Percentiles rank a stretch among this genome's conserved stretches.
phyloP scores from a whole-genome alignment of 1,139 yeast genomes.

The Kurtzmaniella quercitrusa region DNA sequence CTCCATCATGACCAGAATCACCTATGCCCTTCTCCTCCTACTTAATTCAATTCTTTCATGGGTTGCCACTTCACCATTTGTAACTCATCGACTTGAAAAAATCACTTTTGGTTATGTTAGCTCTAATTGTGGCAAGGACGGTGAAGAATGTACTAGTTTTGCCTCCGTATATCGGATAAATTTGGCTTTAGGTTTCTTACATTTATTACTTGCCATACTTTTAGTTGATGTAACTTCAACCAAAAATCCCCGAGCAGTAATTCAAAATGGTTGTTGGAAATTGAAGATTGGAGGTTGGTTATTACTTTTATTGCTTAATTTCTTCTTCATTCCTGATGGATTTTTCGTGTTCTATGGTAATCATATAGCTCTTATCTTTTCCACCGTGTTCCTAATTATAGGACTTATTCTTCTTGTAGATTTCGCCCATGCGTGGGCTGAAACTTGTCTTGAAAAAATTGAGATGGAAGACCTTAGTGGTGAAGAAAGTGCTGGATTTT shows the following conservation, averaged over 20 bases:
- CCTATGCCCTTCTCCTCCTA: conserved; percentile 77
- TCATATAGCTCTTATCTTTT: conserved; percentile 78
- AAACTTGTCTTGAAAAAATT: conserved; percentile 84
- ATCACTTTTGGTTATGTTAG: conserved; percentile 69
- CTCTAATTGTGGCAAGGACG: conserved; percentile 61
- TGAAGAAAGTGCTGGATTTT: conserved; percentile 47
- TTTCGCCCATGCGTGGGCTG: conserved; percentile 99
- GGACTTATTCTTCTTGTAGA: conserved; percentile 90
- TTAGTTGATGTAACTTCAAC: conserved; percentile 76
- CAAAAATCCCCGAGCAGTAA: conserved; percentile 69
- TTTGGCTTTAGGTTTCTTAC: conserved; percentile 81
- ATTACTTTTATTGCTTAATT: conserved; percentile 55
- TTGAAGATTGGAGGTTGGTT: conserved; percentile 64
- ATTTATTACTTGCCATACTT: conserved; percentile 63
- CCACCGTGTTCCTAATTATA: conserved; percentile 80
- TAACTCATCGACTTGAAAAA: conserved; percentile 69
- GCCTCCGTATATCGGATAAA: conserved; percentile 89
- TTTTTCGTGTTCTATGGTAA: conserved; percentile 91
- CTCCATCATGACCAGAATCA: conserved; percentile 63
- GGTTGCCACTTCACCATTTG: conserved; percentile 83
- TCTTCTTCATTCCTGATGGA: conserved; percentile 72
- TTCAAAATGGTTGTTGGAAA: conserved; percentile 93
- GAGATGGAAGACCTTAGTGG: conserved; percentile 78
- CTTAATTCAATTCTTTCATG: conserved; percentile 82
- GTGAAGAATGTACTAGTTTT: conserved; percentile 86